These are phyloP conservation scores for Trichosporon coremiiforme DNA, from an alignment of 1,284 basidiomycete species.

Conservation along the genomic window DNA sequence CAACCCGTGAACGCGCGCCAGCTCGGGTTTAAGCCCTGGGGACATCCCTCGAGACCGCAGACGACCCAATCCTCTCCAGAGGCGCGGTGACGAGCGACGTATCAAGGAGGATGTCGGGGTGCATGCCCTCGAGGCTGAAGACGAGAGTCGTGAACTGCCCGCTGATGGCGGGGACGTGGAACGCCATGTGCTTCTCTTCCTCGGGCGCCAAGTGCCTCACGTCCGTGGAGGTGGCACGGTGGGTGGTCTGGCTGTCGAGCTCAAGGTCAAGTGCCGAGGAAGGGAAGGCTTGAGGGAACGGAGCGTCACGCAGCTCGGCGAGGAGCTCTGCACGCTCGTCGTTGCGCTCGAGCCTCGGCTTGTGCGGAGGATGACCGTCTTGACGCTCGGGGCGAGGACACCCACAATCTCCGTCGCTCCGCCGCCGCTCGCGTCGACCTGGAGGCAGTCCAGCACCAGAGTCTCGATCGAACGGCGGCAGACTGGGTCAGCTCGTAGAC, in stretches of 20 bases:
- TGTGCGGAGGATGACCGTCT: background rate
- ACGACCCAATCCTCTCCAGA: background rate
- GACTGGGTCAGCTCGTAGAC: background rate
- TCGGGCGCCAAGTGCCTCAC: background rate
- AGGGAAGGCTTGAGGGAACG: background rate
- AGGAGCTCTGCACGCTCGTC: background rate
- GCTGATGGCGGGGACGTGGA: background rate
- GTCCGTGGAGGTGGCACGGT: background rate
- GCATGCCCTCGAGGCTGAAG: background rate
- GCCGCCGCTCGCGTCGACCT: background rate
- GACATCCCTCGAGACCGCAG: background rate
- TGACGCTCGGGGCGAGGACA: background rate
- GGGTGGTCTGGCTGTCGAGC: background rate
- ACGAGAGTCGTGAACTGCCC: background rate
- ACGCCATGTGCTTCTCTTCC: conserved; percentile 1
- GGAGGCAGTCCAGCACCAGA: background rate
- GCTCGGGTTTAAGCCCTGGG: background rate
- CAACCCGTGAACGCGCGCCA: background rate
- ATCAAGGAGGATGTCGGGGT: background rate
- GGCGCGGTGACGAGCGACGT: background rate
- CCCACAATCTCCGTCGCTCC: background rate
- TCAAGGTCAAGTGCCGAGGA: background rate
- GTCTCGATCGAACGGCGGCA: background rate
- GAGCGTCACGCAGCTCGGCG: background rate
- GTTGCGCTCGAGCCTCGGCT: background rate